phyloP scores from a whole-genome alignment of 441 rosid genomes.

The Arabidopsis lyrata region DNA sequence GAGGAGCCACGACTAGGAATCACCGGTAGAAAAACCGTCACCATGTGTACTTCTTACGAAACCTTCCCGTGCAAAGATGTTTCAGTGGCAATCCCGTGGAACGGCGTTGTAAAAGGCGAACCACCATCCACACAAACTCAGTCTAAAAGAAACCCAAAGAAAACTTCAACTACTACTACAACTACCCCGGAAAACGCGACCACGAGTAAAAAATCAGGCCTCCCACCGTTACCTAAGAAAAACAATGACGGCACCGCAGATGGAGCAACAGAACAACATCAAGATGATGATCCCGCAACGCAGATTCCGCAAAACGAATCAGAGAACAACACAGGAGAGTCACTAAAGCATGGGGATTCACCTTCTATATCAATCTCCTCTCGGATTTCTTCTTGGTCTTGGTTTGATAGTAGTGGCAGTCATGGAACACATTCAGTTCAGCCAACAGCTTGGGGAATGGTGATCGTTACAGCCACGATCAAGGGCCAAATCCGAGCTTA shows the following conservation, averaged over 20 bases:
- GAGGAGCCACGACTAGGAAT: slow-evolving; percentile 55
- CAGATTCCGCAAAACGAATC: slow-evolving; percentile 49
- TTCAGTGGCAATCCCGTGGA: slow-evolving; percentile 88
- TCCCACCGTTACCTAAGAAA: slow-evolving; percentile 96
- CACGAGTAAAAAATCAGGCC: slow-evolving; percentile 44
- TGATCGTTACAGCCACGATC: slow-evolving; percentile 81
- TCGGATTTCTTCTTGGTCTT: slow-evolving; percentile 55
- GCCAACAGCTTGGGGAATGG: slow-evolving; percentile 93
- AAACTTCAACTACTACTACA: slow-evolving; percentile 45
- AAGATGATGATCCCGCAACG: slow-evolving; percentile 53
- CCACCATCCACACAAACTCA: slow-evolving; percentile 57
- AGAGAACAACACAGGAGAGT: slow-evolving; percentile 46
- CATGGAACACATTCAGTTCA: slow-evolving; percentile 50
- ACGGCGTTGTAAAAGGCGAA: slow-evolving; percentile 70
- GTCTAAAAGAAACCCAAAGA: slow-evolving; percentile 56
- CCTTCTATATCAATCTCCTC: slow-evolving; percentile 54
- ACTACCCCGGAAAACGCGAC: slow-evolving; percentile 18
- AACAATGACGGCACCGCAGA: slow-evolving; percentile 46
- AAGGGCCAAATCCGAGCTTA: slow-evolving; percentile 84
- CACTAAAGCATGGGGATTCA: slow-evolving; percentile 40
- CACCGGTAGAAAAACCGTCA: slow-evolving; percentile 50
- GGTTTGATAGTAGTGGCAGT: slow-evolving; percentile 63
- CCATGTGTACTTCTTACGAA: slow-evolving; percentile 60
- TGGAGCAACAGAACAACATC: slow-evolving; percentile 37
- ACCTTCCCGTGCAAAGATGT: slow-evolving; percentile 81